phyloP scores from a whole-genome alignment of 352 stramenopile genomes.

The Elongisporangium undulatum region DNA sequence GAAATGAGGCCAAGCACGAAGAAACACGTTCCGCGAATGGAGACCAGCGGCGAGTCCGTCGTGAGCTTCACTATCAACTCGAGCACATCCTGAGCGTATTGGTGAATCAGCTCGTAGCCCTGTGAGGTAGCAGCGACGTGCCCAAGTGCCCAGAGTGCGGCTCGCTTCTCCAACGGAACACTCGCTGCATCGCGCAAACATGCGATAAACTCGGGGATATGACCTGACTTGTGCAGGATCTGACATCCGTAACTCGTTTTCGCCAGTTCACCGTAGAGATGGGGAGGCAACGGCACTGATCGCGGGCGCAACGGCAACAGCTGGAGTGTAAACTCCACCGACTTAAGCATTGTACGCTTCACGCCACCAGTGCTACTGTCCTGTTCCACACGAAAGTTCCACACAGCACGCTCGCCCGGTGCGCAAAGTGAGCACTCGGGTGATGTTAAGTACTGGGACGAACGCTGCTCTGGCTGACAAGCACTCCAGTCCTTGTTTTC shows the following conservation, averaged over 20 bases:
- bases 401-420: slow-evolving; percentile 77
- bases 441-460: slow-evolving; percentile 52
- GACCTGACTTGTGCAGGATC: slow-evolving; percentile 71
- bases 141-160: slow-evolving; percentile 80
- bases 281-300: slow-evolving; percentile 72
- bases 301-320: slow-evolving; percentile 73
- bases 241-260: slow-evolving; percentile 82
- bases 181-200: slow-evolving; percentile 77
- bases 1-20: slow-evolving; percentile 81
- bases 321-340: slow-evolving; percentile 86
- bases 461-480: slow-evolving; percentile 79
- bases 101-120: slow-evolving; percentile 77
- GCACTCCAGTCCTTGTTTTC: slow-evolving; percentile 89
- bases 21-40: slow-evolving; percentile 83
- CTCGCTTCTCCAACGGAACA: slow-evolving; percentile 80
- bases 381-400: slow-evolving; percentile 89
- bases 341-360: slow-evolving; percentile 83
- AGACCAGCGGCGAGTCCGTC: slow-evolving; percentile 77
- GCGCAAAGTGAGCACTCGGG: slow-evolving; percentile 77
- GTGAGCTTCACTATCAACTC: slow-evolving; percentile 86
- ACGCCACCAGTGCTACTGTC: slow-evolving; percentile 47
- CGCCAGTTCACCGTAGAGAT: slow-evolving; percentile 82
- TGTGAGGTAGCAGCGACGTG: slow-evolving; percentile 76
- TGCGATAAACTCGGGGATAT: slow-evolving; percentile 81
- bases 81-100: slow-evolving; percentile 79